These are phyloP conservation scores for Taphrina wiesneri DNA, from an alignment of 1,139 yeast genomes.

Conservation along the genomic window DNA sequence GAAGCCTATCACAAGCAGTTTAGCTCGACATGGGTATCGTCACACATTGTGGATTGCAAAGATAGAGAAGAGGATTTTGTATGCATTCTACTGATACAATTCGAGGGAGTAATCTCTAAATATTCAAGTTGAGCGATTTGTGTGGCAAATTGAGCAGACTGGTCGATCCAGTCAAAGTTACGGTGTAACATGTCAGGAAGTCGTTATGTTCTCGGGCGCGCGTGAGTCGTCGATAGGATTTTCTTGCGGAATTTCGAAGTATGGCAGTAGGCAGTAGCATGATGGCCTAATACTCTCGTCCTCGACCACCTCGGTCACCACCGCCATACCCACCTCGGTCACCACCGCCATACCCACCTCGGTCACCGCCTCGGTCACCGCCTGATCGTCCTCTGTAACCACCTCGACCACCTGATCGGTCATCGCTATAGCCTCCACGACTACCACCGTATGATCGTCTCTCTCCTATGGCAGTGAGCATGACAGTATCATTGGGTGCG, in stretches of 20 bases:
- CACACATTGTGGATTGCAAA: too few species aligned
- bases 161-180: too few species aligned
- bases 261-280: neutral
- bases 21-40: too few species aligned
- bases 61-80: neutral
- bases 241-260: neutral
- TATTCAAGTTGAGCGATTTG: neutral
- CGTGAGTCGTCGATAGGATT: neutral
- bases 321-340: conserved; percentile 20
- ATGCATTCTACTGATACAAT: neutral
- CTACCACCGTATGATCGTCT: conserved; percentile 6
- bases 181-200: too few species aligned
- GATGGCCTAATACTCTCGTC: neutral
- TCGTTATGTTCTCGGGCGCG: neutral
- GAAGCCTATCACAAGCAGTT: too few species aligned
- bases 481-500: neutral
- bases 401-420: conserved; percentile 20
- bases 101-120: neutral
- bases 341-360: conserved; percentile 6
- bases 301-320: conserved; percentile 18
- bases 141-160: too few species aligned
- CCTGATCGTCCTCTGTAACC: conserved; percentile 21
- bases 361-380: conserved; percentile 18
- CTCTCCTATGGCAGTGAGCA: neutral
- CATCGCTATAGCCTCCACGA: conserved; percentile 14